Conservation (phyloP, 106 monocot genomes). For the Amphibolis antarctica region DNA sequence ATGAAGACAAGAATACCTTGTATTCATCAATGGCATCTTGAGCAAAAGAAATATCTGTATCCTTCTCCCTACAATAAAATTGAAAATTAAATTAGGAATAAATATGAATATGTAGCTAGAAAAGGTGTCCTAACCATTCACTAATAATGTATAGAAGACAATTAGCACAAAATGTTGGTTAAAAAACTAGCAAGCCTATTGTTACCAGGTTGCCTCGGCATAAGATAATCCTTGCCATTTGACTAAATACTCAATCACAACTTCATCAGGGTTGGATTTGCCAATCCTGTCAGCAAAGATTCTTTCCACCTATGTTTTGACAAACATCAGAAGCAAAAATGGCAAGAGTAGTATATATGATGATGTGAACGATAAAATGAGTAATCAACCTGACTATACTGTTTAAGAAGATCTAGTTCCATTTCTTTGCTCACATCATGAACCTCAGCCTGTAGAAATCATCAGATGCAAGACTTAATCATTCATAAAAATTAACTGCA, state of each 20-base stretch:
- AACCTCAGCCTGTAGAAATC: constrained; percentile 46
- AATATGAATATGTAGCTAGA: too few relatives aligned
- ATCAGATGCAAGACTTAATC: too few relatives aligned
- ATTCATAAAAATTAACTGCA: too few relatives aligned
- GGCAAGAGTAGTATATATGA: background rate
- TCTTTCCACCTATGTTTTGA: constrained; percentile 67
- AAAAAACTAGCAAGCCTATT: background rate
- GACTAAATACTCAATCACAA: constrained; percentile 87
- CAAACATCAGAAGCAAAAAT: constrained; percentile 1
- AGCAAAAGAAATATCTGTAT: constrained; percentile 97
- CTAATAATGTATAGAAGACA: too few relatives aligned
- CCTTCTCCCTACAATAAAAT: constrained; percentile 70
- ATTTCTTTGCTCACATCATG: constrained; percentile 99
- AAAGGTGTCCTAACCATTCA: too few relatives aligned
- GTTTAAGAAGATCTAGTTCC: constrained; percentile 90
- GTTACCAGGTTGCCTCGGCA: constrained; percentile 98
- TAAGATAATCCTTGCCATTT: constrained; percentile 99
- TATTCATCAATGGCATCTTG: constrained; percentile 99
- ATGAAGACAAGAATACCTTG: constrained; percentile 49
- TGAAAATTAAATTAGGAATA: background rate
- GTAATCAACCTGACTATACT: constrained; percentile 85
- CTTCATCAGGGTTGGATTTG: constrained; percentile 60
- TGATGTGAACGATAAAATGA: background rate
- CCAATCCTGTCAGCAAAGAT: constrained; percentile 88
- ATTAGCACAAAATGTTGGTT: too few relatives aligned